Evolutionary conservation across 1,284 basidiomycete species (phyloP), one percentile per base, ranked within the genome.

Genomic region (Ustilago cynodontis): DNA sequence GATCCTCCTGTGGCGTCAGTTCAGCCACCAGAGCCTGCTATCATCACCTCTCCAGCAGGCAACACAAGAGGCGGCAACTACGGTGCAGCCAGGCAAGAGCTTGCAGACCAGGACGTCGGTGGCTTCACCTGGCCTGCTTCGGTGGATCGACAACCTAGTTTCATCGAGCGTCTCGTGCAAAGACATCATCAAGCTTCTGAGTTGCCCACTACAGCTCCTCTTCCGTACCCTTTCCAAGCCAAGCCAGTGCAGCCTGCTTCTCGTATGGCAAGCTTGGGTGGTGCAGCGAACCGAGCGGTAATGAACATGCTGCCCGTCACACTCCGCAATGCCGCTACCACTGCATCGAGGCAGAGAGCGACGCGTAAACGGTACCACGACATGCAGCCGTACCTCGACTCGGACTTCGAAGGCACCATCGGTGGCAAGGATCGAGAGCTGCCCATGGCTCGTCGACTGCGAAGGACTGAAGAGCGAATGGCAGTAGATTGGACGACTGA

Each of bases 321-420:
- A 5, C 61, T 77, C 24, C 65, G 69, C 10, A 71, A 71, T 20
- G 74, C 69, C 29, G 74, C 69, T 4, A 77, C 65, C 3, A 71
- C 73, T 1, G 68, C 73, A 10, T 75, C 72, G 9, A 54, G 72
- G 22, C 72, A 70, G 24, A 39, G 72, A 10, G 63, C 59, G 0
- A 75, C 72, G 16, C 26, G 66, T 2, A 69, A 65, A 52, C 57
- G 72, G 3, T 75, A 75, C 41, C 31, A 65, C 49, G 67, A 66
- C 26, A 68, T 65, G 58, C 75, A 70, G 47, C 55, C 71, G 1
- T 62, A 71, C n/a, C 61, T 72, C 50, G 80, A 80, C 50, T 78
- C 74, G 29, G 80, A 81, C 53, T 81, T 78, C 50, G 80, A 81
- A 41, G 80, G 80, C 8, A 81, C 79, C 2, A 81, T 81, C 33